Evolutionary conservation across 1,284 basidiomycete species (phyloP).

Genomic region (Wolfiporia cocos): DNA sequence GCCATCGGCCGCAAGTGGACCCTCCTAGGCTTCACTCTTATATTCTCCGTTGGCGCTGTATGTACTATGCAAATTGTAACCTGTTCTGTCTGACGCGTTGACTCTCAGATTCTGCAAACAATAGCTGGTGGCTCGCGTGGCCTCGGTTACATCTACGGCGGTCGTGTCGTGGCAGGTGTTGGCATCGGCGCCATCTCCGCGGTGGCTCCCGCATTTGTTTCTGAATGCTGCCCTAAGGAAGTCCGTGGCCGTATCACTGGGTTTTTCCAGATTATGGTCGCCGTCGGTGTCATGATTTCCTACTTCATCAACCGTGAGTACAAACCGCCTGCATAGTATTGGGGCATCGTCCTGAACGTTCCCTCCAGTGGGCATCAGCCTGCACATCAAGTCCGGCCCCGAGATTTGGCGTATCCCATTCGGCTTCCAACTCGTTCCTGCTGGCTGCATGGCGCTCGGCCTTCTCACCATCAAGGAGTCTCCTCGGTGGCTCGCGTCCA

Average conservation of each 20-base stretch:
- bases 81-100: conserved; percentile 11
- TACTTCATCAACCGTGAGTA: conserved; percentile 71
- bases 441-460: conserved; percentile 70
- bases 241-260: conserved; percentile 70
- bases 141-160: conserved; percentile 62
- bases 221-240: conserved; percentile 74
- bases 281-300: conserved; percentile 69
- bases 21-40: conserved; percentile 48
- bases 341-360: neutral
- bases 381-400: conserved; percentile 42
- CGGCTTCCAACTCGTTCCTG: conserved; percentile 72
- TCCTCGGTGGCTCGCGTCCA: conserved; percentile 29
- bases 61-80: too few species aligned
- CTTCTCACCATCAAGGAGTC: conserved; percentile 61
- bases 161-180: conserved; percentile 67
- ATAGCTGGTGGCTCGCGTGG: conserved; percentile 51
- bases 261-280: conserved; percentile 80
- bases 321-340: neutral
- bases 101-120: conserved; percentile 47
- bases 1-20: conserved; percentile 50
- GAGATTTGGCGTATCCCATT: conserved; percentile 71
- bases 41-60: conserved; percentile 68
- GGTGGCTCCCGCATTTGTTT: conserved; percentile 72
- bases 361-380: conserved; percentile 50
- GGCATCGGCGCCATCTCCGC: conserved; percentile 66